Base-by-base conservation (phyloP, 352 stramenopile genomes). In the Phytopythium helicoides region DNA sequence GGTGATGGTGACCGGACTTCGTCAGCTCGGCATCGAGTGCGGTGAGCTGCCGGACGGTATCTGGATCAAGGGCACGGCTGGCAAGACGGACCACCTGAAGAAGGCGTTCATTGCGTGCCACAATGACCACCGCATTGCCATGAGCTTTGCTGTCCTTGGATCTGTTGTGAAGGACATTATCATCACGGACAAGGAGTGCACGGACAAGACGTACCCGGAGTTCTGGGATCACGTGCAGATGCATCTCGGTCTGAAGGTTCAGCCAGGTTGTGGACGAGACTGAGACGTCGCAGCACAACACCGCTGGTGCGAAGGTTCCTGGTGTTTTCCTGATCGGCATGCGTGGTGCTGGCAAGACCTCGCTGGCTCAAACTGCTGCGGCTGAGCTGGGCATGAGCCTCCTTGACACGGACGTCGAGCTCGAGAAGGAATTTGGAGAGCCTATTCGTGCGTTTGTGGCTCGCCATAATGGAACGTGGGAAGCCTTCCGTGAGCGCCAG, bases 121-220 rank as follows among this genome's bases (percentile, higher is more conserved):
- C 74, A 98, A 99, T 58, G 96, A 99, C 77, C 96, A 99, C 69
- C 87, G 96, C 52, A 99, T 99, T 73, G 96, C 96, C 19, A 99
- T 99, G 96, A 98, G 94, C 56, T 99, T 99, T 68, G 96, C 92
- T 3, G 93, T 98, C 25, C 95, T 97, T 54, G 95, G 82, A 9
- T 82, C 95, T 14, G 93, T 97, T 6, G 78, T 88, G 26, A 55
- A 72, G 26, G 92, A 97, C 58, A 87, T 99, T 6, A 86, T 95
- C 38, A 98, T 99, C 66, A 89, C 95, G 52, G 96, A 99, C 76
- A 98, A 98, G 56, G 92, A 95, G 47, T 99, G 96, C 71, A 98
- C 95, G 6, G 89, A 94, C 52, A 99, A 99, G 78, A 99, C 96
- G 35, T 99, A 98, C 66, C 96, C 96, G 3, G 97, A 97, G 48